Conservation (phyloP, 1,284 basidiomycete genomes). For the Tylopilus sp. region DNA sequence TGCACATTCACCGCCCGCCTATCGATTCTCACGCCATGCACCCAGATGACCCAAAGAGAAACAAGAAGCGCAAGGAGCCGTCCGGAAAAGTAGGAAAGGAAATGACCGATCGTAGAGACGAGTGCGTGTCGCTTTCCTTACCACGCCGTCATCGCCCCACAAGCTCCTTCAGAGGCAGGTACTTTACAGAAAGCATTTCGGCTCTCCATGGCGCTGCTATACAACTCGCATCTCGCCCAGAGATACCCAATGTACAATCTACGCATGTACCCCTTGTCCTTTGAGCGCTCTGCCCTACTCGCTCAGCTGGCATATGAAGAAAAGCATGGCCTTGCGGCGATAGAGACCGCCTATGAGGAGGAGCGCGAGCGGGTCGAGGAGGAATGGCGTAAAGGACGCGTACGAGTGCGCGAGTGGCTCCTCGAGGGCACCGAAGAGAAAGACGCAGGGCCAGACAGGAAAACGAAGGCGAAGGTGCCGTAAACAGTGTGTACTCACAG, state of each 20-base stretch:
- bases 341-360: slow-evolving; percentile 67
- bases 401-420: slow-evolving; percentile 64
- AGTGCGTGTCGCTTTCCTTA: slow-evolving; percentile 45
- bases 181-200: slow-evolving; percentile 52
- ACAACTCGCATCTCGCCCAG: slow-evolving; percentile 62
- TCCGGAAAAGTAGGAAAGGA: slow-evolving; percentile 66
- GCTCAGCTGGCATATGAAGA: slow-evolving; percentile 61
- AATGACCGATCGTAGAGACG: slow-evolving; percentile 64
- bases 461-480: slow-evolving; percentile 72
- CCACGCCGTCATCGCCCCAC: slow-evolving; percentile 12
- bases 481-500: slow-evolving; percentile 44
- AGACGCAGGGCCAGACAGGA: slow-evolving; percentile 70
- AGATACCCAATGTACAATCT: slow-evolving; percentile 61
- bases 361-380: slow-evolving; percentile 71
- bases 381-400: slow-evolving; percentile 68
- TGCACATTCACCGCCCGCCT: not conserved
- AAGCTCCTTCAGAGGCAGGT: slow-evolving; percentile 39
- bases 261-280: slow-evolving; percentile 61
- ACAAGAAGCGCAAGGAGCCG: slow-evolving; percentile 61
- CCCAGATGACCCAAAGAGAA: slow-evolving; percentile 46
- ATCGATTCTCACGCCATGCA: slow-evolving; percentile 5
- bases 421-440: slow-evolving; percentile 79
- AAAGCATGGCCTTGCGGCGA: slow-evolving; percentile 55
- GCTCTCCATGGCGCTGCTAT: slow-evolving; percentile 51
- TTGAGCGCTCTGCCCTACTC: slow-evolving; percentile 69